phyloP scores from a whole-genome alignment of 371 early-diverging fungal genomes.

The Apophysomyces sp. region DNA sequence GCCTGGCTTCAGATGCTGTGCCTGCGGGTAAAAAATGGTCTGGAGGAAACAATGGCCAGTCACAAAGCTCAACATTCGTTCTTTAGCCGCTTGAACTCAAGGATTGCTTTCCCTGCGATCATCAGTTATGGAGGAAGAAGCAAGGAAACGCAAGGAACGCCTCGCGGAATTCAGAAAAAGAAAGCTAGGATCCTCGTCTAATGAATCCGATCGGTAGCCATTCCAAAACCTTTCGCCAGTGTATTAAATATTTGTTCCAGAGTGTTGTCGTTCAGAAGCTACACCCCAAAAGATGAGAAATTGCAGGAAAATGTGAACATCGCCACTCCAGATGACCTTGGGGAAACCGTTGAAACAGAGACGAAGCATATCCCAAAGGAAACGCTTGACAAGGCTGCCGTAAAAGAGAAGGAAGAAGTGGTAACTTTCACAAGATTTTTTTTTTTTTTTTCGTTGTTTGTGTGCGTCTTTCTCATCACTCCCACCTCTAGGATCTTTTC shows the following conservation, averaged over 20 bases:
- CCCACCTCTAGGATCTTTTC: conserved; percentile 61
- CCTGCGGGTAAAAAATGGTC: too few species aligned
- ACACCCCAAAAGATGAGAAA: conserved; percentile 53
- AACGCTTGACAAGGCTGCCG: conserved; percentile 59
- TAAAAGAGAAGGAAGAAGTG: conserved; percentile 67
- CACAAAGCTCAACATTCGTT: too few species aligned
- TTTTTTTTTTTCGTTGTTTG: not conserved
- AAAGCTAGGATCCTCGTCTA: conserved; percentile 28
- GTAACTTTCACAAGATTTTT: conserved; percentile 32
- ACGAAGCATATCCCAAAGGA: conserved; percentile 59
- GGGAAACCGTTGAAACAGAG: conserved; percentile 56
- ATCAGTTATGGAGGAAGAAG: conserved; percentile 61
- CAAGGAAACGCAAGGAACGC: conserved; percentile 69
- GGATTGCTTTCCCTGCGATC: not conserved
- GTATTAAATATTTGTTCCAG: conserved; percentile 11
- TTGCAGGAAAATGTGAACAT: conserved; percentile 49
- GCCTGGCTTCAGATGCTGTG: too few species aligned
- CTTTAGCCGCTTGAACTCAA: too few species aligned
- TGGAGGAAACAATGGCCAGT: too few species aligned
- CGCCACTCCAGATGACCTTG: conserved; percentile 45
- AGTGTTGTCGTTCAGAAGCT: conserved; percentile 58
- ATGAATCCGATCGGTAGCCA: conserved; percentile 23
- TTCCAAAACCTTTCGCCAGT: not conserved
- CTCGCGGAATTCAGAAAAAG: conserved; percentile 65
- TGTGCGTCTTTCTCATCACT: not conserved